These are phyloP conservation scores for Ustilago trichophora DNA, from an alignment of 1,284 basidiomycete genomes.

Conservation along the genomic window DNA sequence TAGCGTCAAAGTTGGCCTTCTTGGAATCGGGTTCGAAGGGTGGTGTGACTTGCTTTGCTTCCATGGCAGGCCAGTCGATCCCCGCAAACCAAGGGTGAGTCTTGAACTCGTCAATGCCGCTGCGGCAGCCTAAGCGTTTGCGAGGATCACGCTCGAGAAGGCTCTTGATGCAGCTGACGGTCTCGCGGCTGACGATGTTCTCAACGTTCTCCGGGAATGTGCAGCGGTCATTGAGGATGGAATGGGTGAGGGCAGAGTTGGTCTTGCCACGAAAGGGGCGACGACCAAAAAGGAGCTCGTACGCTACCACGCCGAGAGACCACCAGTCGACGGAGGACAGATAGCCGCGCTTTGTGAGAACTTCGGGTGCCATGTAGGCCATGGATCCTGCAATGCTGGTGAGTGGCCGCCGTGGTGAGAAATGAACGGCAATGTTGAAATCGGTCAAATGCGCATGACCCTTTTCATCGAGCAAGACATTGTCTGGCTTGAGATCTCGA, in stretches of 20 bases:
- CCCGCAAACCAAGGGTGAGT: slow-evolving; percentile 84
- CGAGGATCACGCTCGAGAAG: slow-evolving; percentile 84
- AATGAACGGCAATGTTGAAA: slow-evolving; percentile 98
- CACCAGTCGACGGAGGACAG: slow-evolving; percentile 60
- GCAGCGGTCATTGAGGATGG: slow-evolving; percentile 58
- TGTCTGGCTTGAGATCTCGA: slow-evolving; percentile 85
- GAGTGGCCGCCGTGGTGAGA: slow-evolving; percentile 82
- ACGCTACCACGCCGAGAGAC: slow-evolving; percentile 58
- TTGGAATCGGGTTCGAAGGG: slow-evolving; percentile 96
- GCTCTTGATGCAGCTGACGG: slow-evolving; percentile 48
- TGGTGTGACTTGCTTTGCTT: slow-evolving; percentile 78
- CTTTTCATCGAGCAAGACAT: slow-evolving; percentile 87
- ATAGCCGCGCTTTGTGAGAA: slow-evolving; percentile 61
- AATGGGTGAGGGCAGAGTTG: slow-evolving; percentile 59
- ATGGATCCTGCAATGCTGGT: slow-evolving; percentile 86
- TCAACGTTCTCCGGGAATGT: slow-evolving; percentile 61
- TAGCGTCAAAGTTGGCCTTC: slow-evolving; percentile 99
- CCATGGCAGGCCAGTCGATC: slow-evolving; percentile 85
- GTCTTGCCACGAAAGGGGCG: slow-evolving; percentile 60
- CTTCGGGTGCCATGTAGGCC: slow-evolving; percentile 84
- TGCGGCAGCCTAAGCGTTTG: slow-evolving; percentile 82
- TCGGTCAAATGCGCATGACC: slow-evolving; percentile 97
- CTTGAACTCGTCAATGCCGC: slow-evolving; percentile 74
- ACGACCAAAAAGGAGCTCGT: slow-evolving; percentile 60
- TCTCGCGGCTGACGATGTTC: slow-evolving; percentile 52